Evolutionary conservation across 345 rosid genomes (phyloP).

Genomic region (Citrus inodora): DNA sequence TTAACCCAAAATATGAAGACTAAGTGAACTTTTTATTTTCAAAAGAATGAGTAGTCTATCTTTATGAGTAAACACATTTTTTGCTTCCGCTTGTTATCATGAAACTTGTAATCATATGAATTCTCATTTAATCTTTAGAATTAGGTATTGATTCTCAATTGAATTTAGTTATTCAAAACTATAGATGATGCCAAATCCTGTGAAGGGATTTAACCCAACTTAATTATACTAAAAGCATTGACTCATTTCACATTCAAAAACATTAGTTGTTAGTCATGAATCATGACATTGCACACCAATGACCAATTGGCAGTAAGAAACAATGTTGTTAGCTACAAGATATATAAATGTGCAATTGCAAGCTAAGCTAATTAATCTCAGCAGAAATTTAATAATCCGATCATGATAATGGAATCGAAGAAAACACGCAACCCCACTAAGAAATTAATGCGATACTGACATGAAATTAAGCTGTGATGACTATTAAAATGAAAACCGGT

Average conservation of each 20-base stretch:
- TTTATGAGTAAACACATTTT: neutral
- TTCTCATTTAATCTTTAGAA: too few species aligned
- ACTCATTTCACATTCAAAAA: neutral
- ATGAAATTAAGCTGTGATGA: constrained; percentile 19
- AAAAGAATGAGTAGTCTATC: too few species aligned
- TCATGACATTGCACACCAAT: neutral
- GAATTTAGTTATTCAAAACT: too few species aligned
- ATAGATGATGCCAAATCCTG: too few species aligned
- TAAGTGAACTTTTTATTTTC: too few species aligned
- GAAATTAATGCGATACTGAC: constrained; percentile 42
- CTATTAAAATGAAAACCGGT: constrained; percentile 10
- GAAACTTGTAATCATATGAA: neutral
- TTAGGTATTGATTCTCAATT: too few species aligned
- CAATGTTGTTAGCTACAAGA: neutral
- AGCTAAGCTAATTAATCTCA: neutral
- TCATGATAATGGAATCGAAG: neutral
- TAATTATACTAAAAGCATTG: neutral
- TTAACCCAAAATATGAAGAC: too few species aligned
- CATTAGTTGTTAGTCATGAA: neutral
- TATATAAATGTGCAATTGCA: neutral
- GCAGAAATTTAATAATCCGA: constrained; percentile 3
- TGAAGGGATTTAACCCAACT: too few species aligned
- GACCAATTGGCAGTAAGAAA: constrained; percentile 4
- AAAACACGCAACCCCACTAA: constrained; percentile 12
- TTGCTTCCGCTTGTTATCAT: neutral